Evolutionary conservation across 495 filamentous ascomycete species (phyloP), one percentile per base, ranked within the genome.

Genomic region (Penicillium angulare): DNA sequence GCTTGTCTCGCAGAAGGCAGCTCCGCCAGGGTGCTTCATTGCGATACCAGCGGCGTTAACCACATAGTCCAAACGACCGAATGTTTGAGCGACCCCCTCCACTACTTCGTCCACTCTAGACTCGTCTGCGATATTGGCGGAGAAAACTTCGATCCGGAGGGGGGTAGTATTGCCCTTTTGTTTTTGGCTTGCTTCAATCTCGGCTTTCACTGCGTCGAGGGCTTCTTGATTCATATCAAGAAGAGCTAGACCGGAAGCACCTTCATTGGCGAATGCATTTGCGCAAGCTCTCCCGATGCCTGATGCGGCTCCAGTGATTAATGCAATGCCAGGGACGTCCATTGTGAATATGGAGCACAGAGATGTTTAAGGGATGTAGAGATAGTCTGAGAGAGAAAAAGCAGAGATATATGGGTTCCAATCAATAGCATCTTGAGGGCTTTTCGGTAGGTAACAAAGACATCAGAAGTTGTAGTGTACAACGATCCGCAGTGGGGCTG

Each of bases 41-140:
- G 57, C 62, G 17, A 73, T 57, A 23, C 74, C 75, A 22, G 74
- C 75, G 31, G 63, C 67, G 35, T 69, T 74, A 21, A 73, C 73
- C 5, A 51, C 60, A 44, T 77, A 79, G 55, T 78, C 76, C 1
- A 79, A 51, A n/a, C 76, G 57, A 0, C 61, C 61, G 41, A 73
- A 76, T 38, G 44, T 61, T 9, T 8, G 27, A 1, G 63, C 60
- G 6, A 59, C 51, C 10, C 52, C 43, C 2, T 60, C 52, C 18
- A 68, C 45, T 13, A 75, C 55, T 18, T 56, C 39, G 3, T 67
- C 55, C 6, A 77, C 66, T 17, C 62, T 59, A 8, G 47, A 41
- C 39, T 71, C 71, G 20, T 61, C 48, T 2, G 64, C 34, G 39
- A 77, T 61, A 50, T 79, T 51, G 39, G 52, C 59, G 2, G 58